Conservation (phyloP, 768 basidiomycete genomes). For the Tulasnella sp. region DNA sequence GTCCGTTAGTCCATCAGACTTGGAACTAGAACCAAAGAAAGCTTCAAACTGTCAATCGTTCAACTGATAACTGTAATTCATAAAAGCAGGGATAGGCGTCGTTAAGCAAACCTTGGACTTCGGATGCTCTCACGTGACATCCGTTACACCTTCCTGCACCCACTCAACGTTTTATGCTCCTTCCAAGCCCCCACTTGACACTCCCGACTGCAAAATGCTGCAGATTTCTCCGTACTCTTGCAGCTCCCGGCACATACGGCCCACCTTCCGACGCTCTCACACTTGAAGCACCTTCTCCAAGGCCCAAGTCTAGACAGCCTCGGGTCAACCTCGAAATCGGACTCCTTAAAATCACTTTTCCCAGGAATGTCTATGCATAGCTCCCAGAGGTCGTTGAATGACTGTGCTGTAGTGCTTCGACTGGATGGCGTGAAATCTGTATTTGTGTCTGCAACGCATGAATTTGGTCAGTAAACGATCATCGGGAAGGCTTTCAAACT, state of each 20-base stretch:
- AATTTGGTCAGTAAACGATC: neutral
- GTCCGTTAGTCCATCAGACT: no score
- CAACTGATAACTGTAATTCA: no score
- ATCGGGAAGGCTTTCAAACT: neutral
- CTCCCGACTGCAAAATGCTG: neutral
- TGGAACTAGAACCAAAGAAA: no score
- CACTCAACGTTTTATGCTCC: neutral
- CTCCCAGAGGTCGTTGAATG: slow-evolving; percentile 33
- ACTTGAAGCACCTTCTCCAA: slow-evolving; percentile 33
- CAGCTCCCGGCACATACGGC: slow-evolving; percentile 28
- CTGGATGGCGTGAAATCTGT: slow-evolving; percentile 28
- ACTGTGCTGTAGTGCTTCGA: slow-evolving; percentile 23
- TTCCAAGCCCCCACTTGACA: slow-evolving; percentile 1
- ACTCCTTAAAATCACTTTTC: slow-evolving; percentile 29
- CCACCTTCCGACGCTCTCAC: slow-evolving; percentile 30
- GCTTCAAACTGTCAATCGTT: no score
- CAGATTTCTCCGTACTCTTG: neutral
- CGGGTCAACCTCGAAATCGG: slow-evolving; percentile 30
- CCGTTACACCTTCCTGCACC: neutral
- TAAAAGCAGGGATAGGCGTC: no score
- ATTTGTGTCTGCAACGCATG: slow-evolving; percentile 25
- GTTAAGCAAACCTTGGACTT: no score
- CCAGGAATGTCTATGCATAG: slow-evolving; percentile 30
- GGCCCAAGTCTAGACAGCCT: slow-evolving; percentile 31
- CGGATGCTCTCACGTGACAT: no score